These are phyloP conservation scores for Furcasterigmium sp. DNA, from an alignment of 2,329 filamentous ascomycete species.

Conservation along the genomic window DNA sequence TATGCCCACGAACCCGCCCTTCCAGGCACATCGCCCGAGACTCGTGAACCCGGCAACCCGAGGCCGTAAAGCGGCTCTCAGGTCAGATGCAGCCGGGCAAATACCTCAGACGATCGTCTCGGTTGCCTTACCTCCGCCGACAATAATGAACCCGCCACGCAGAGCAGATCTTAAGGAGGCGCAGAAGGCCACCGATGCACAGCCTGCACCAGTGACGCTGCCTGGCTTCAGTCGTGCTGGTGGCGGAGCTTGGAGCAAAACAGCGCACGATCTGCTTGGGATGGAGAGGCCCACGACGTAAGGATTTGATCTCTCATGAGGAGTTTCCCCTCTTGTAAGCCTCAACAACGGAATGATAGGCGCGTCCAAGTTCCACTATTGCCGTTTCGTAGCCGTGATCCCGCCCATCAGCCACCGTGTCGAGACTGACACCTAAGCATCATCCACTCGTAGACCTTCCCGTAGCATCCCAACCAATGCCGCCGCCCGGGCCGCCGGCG, in stretches of 20 bases:
- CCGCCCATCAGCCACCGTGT: too few relatives aligned
- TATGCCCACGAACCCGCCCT: too few relatives aligned
- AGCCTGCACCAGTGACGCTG: slow-evolving; percentile 16
- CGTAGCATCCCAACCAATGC: slow-evolving; percentile 9
- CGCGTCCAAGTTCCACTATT: too few relatives aligned
- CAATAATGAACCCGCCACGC: not conserved
- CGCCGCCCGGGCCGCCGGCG: slow-evolving; percentile 17
- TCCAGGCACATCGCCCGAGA: not conserved
- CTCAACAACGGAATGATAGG: too few relatives aligned
- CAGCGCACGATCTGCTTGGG: slow-evolving; percentile 62
- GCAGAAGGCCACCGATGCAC: not conserved
- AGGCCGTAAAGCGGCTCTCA: slow-evolving; percentile 47
- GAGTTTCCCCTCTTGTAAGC: too few relatives aligned
- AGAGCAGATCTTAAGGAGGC: not conserved
- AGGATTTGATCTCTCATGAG: too few relatives aligned
- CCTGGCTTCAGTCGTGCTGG: slow-evolving; percentile 44
- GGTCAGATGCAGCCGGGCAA: slow-evolving; percentile 44
- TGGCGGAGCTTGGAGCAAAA: slow-evolving; percentile 63
- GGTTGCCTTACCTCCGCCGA: not conserved
- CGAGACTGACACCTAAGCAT: too few relatives aligned
- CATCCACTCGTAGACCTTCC: not conserved
- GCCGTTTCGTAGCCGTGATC: too few relatives aligned
- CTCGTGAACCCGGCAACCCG: slow-evolving; percentile 42
- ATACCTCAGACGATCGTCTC: slow-evolving; percentile 37
- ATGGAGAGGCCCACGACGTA: not conserved